Percentiles rank a stretch among this genome's conserved stretches.
These are phyloP conservation scores for Pseudopithomyces chartarum DNA, from an alignment of 2,329 filamentous ascomycete genomes.

Conservation along the genomic window DNA sequence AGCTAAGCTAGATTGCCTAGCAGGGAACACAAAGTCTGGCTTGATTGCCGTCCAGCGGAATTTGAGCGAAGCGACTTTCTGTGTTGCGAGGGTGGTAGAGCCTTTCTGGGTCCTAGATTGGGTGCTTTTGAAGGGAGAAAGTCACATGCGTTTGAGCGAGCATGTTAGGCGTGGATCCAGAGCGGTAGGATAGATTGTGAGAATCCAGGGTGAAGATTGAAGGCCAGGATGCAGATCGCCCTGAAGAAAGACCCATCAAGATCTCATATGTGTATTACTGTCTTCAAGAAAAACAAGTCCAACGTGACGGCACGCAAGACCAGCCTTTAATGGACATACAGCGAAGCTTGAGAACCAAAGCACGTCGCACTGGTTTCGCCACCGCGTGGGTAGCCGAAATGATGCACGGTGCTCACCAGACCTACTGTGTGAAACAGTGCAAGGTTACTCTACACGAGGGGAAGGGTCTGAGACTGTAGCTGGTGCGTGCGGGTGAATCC, in stretches of 20 bases:
- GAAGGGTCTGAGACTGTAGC: conserved; percentile 1
- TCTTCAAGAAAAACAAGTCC: too few species aligned
- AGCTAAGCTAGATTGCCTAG: background rate
- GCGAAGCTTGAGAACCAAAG: background rate
- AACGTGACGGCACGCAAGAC: too few species aligned
- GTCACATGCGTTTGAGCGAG: background rate
- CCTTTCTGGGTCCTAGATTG: background rate
- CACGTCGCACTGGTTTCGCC: background rate
- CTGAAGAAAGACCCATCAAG: too few species aligned
- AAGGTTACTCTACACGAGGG: background rate
- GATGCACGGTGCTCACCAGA: background rate
- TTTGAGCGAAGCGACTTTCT: conserved; percentile 2
- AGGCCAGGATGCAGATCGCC: too few species aligned
- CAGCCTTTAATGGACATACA: conserved; percentile 1
- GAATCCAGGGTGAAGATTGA: background rate
- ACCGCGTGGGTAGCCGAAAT: background rate
- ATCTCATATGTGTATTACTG: too few species aligned
- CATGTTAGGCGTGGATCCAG: background rate
- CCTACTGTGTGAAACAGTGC: background rate
- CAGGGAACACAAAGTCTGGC: background rate
- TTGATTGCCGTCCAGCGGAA: background rate
- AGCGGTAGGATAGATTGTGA: background rate
- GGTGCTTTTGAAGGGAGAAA: background rate
- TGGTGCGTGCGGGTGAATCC: conserved; percentile 1
- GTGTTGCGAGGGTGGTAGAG: background rate